Base-by-base conservation (phyloP, 805 yeast genomes). In the Lachancea meyersii region DNA sequence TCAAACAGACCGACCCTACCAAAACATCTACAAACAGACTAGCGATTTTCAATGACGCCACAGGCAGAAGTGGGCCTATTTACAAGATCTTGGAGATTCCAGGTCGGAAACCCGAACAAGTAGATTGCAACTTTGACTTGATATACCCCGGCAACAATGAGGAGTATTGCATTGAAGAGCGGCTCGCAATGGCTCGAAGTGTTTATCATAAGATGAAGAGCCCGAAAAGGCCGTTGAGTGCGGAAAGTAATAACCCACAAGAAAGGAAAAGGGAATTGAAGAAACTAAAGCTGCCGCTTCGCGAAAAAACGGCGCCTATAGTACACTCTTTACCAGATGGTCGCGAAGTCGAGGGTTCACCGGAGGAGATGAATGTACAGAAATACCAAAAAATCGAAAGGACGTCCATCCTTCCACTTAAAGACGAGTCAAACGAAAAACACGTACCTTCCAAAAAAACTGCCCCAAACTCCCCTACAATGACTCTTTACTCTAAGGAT, bases 401-500 rank as follows among this genome's bases (percentile, higher is more conserved):
- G 43, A 68, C 74, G 6, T 63, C 72, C 31, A 67, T 69, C 3
- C 57, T 73, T 26, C 80, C 79, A 1, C 54, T 75, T 34, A 68
- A 71, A 42, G 75, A 70, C 51, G 63, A 54, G 31, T 16, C 41
- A 10, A 21, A 24, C 17, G 27, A 21, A 9, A 32, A 30, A 11
- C 10, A 21, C 20, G 22, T 20, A n/a, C 53, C 45, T 14, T 54
- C 40, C 38, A 23, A 38, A 13, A 19, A 3, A 31, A 32, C 54
- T 33, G 53, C 58, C 23, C 73, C 77, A 3, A 66, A 70, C 11
- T 82, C 94, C 0, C 95, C 94, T 1, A 87, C 96, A 0, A 73
- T 83, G 49, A 88, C 96, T 0, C 65, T 81, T 55, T 82, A 74
- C 56, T 82, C 95, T 0, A 77, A 79, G 39, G 77, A 79, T 53